Conservation (phyloP, 768 basidiomycete species). For the Myochromella boudieri region DNA sequence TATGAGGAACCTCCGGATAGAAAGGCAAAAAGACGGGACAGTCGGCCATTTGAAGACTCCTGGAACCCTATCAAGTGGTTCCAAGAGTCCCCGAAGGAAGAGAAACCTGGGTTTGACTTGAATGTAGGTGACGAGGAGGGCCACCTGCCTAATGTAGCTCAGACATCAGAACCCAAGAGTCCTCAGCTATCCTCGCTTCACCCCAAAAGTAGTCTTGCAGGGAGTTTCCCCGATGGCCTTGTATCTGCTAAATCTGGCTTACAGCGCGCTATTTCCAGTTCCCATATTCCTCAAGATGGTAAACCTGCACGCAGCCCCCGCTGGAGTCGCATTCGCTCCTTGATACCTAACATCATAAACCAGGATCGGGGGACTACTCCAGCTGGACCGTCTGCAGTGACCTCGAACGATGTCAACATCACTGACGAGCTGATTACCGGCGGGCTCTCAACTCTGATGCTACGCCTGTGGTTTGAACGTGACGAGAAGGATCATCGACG, state of each 20-base stretch:
- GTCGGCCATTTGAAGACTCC: slow-evolving; percentile 44
- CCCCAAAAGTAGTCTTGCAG: slow-evolving; percentile 11
- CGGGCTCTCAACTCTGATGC: slow-evolving; percentile 75
- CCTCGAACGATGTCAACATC: slow-evolving; percentile 63
- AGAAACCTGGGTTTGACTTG: slow-evolving; percentile 35
- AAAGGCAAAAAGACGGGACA: slow-evolving; percentile 55
- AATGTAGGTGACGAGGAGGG: slow-evolving; percentile 2
- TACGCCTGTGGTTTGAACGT: slow-evolving; percentile 82
- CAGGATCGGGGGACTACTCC: slow-evolving; percentile 28
- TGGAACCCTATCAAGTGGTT: slow-evolving; percentile 59
- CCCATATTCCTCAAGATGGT: slow-evolving; percentile 23
- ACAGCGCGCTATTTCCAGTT: slow-evolving; percentile 34
- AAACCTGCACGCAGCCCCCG: slow-evolving; percentile 37
- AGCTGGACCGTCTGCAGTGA: slow-evolving; percentile 47
- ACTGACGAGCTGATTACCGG: slow-evolving; percentile 82
- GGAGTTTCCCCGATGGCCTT: slow-evolving; percentile 2
- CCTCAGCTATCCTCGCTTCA: slow-evolving; percentile 2
- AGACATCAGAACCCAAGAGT: slow-evolving; percentile 1
- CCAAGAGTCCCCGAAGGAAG: slow-evolving; percentile 51
- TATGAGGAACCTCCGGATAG: slow-evolving; percentile 41
- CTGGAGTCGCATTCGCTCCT: slow-evolving; percentile 67
- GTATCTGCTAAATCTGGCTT: slow-evolving; percentile 14
- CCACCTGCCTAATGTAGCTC: not conserved
- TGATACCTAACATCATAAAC: slow-evolving; percentile 57
- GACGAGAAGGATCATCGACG: slow-evolving; percentile 86